phyloP scores from a whole-genome alignment of 176 grass and related monocot genomes.

The Dactylis glomerata region DNA sequence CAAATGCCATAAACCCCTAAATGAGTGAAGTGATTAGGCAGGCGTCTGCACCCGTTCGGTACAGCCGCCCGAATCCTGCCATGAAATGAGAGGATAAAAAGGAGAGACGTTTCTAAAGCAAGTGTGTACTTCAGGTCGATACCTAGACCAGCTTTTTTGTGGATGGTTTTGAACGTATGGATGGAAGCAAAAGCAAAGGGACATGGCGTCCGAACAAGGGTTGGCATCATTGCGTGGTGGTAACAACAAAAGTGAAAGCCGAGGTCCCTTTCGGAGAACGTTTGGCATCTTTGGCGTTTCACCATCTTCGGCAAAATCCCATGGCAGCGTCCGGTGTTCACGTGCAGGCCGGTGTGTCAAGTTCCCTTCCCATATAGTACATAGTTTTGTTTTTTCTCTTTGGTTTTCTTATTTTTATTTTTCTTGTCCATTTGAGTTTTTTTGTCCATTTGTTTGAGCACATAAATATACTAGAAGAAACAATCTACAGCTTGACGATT shows the following conservation, averaged over 20 bases:
- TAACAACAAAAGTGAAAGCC: neutral
- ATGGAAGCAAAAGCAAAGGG: conserved; percentile 26
- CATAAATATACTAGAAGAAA: neutral
- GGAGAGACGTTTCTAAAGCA: conserved; percentile 6
- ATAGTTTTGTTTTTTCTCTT: too few species aligned
- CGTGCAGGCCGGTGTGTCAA: conserved; percentile 22
- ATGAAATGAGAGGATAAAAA: neutral
- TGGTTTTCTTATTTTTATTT: neutral
- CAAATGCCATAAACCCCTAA: neutral
- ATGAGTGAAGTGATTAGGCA: neutral
- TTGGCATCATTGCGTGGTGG: conserved; percentile 18
- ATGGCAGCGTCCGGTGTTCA: neutral
- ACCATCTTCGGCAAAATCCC: conserved; percentile 22
- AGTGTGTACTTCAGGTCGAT: conserved; percentile 11
- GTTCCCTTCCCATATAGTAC: neutral
- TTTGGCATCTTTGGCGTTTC: conserved; percentile 33
- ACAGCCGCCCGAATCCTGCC: neutral
- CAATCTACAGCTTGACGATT: neutral
- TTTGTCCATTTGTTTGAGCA: neutral
- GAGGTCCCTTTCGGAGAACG: conserved; percentile 37
- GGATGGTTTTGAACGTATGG: neutral
- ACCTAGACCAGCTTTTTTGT: neutral
- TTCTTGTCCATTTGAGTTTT: neutral
- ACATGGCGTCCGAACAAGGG: conserved; percentile 31
- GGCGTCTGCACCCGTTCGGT: neutral